phyloP scores from a whole-genome alignment of 495 filamentous ascomycete species.

The Penicillium dipodomyicola region DNA sequence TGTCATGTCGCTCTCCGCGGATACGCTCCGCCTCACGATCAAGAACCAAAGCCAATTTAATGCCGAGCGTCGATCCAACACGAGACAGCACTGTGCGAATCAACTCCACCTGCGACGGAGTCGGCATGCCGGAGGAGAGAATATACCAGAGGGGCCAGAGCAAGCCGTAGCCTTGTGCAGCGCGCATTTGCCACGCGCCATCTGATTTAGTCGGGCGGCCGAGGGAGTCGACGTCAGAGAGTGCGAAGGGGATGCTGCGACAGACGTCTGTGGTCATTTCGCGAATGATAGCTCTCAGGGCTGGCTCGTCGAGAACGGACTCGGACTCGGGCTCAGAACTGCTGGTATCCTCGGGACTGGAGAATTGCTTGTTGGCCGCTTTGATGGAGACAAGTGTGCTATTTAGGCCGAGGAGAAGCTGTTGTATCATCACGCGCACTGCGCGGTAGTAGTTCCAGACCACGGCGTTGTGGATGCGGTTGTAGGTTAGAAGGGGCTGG shows the following conservation, averaged over 20 bases:
- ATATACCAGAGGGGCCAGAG: conserved; percentile 49
- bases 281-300: conserved; percentile 24
- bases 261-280: conserved; percentile 43
- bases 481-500: conserved; percentile 39
- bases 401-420: conserved; percentile 31
- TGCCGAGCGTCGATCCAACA: conserved; percentile 37
- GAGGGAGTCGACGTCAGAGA: conserved; percentile 39
- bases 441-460: conserved; percentile 46
- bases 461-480: conserved; percentile 27
- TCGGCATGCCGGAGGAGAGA: conserved; percentile 37
- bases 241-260: conserved; percentile 39
- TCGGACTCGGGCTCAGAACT: background rate
- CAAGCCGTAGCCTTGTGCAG: conserved; percentile 36
- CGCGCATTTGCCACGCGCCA: conserved; percentile 26
- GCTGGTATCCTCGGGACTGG: background rate
- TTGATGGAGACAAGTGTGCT: conserved; percentile 21
- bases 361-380: conserved; percentile 2
- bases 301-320: conserved; percentile 13
- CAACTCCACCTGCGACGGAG: conserved; percentile 30
- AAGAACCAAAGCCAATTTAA: conserved; percentile 39
- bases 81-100: conserved; percentile 30
- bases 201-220: conserved; percentile 28
- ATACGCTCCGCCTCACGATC: conserved; percentile 29
- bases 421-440: conserved; percentile 38
- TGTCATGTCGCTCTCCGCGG: background rate